Conservation (phyloP, 441 rosid genomes). For the Jatropha podagrica region DNA sequence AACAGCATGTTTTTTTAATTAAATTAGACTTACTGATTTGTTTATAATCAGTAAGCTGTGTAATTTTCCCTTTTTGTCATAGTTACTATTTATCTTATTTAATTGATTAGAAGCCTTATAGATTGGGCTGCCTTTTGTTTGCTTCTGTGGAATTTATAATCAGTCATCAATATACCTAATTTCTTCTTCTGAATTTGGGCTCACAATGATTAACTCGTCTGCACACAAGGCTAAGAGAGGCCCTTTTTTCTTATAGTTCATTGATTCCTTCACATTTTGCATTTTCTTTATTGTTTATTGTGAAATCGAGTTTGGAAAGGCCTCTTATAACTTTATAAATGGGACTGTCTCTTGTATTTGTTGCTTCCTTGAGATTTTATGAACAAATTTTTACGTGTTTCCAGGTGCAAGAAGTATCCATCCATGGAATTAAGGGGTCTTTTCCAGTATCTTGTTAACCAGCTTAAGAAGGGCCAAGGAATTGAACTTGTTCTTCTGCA, state of each 20-base stretch:
- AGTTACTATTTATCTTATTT: not conserved
- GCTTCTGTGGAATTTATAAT: not conserved
- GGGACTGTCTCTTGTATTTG: not conserved
- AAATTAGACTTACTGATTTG: not conserved
- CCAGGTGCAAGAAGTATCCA: constrained; percentile 98
- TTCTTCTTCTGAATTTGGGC: not conserved
- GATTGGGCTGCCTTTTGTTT: not conserved
- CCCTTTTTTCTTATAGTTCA: not conserved
- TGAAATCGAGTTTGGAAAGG: constrained; percentile 12
- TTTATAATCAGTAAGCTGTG: not conserved
- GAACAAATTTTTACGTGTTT: constrained; percentile 21
- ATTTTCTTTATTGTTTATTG: constrained; percentile 1
- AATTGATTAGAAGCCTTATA: not conserved
- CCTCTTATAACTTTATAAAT: constrained; percentile 16
- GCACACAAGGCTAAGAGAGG: not conserved
- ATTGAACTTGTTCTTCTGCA: constrained; percentile 98
- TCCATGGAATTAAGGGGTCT: constrained; percentile 99
- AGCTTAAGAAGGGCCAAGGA: constrained; percentile 94
- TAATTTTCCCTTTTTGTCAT: not conserved
- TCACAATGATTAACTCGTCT: not conserved
- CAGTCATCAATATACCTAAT: not conserved
- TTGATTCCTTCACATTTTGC: not conserved
- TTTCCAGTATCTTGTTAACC: constrained; percentile 98
- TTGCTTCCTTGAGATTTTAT: constrained; percentile 13
- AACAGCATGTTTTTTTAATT: not conserved